These are phyloP conservation scores for Scheffersomyces segobiensis DNA, from an alignment of 1,139 yeast species.

Conservation along the genomic window DNA sequence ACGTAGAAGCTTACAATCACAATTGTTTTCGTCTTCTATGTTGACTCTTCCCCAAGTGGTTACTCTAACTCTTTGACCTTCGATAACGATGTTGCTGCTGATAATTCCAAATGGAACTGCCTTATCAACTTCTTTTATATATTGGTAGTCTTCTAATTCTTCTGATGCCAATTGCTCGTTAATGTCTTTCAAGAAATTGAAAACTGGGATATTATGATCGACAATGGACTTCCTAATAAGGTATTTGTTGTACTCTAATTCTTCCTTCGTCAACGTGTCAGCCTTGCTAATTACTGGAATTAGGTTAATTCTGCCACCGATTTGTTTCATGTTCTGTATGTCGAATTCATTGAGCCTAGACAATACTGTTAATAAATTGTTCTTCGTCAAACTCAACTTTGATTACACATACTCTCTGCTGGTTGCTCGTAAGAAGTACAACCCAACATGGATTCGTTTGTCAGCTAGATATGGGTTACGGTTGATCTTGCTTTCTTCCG, in stretches of 20 bases:
- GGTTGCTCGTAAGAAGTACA: constrained; percentile 61
- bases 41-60: constrained; percentile 14
- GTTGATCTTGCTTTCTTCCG: constrained; percentile 61
- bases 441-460: constrained; percentile 61
- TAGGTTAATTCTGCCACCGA: constrained; percentile 54
- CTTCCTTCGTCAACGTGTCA: constrained; percentile 54
- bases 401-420: constrained; percentile 40
- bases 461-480: constrained; percentile 57
- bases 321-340: constrained; percentile 48
- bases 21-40: constrained; percentile 8
- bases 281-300: constrained; percentile 60
- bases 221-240: constrained; percentile 45
- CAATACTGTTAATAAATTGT: constrained; percentile 8
- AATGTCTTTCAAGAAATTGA: constrained; percentile 36
- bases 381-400: neutral
- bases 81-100: constrained; percentile 7
- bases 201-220: constrained; percentile 46
- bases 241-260: constrained; percentile 43
- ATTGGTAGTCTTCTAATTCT: constrained; percentile 9
- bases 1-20: constrained; percentile 12
- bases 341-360: constrained; percentile 37
- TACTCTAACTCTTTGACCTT: constrained; percentile 5
- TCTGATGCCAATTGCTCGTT: constrained; percentile 2
- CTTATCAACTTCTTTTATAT: constrained; percentile 9
- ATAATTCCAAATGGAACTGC: constrained; percentile 14